Evolutionary conservation across 768 basidiomycete genomes (phyloP).

Genomic region (Rubroboletus pulcherrimus): DNA sequence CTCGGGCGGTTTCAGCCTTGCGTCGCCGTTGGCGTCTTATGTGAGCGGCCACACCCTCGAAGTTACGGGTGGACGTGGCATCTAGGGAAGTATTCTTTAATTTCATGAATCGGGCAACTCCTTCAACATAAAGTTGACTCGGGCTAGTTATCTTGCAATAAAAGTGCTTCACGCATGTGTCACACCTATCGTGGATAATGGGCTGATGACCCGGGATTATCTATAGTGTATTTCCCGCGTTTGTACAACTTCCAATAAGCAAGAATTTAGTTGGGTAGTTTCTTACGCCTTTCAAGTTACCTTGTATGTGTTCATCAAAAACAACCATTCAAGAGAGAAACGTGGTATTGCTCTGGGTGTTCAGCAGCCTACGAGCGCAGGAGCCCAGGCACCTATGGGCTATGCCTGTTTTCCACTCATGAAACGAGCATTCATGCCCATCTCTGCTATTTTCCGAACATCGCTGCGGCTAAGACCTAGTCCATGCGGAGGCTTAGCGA

Average conservation of each 20-base stretch:
- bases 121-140: not conserved
- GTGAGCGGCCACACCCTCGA: slow-evolving; percentile 82
- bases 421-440: slow-evolving; percentile 49
- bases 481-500: slow-evolving; percentile 69
- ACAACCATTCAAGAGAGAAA: not conserved
- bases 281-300: no score
- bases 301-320: not conserved
- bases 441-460: slow-evolving; percentile 52
- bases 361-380: not conserved
- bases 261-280: not conserved
- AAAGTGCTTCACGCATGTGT: not conserved
- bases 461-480: slow-evolving; percentile 62
- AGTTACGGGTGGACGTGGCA: slow-evolving; percentile 78
- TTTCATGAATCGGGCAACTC: not conserved
- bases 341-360: not conserved
- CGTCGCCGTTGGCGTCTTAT: slow-evolving; percentile 74
- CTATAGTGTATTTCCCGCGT: not conserved
- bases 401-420: not conserved
- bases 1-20: slow-evolving; percentile 46
- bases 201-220: not conserved
- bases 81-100: slow-evolving; percentile 35
- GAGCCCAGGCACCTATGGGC: not conserved
- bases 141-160: not conserved
- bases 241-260: not conserved
- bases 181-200: not conserved